phyloP scores from a whole-genome alignment of 768 basidiomycete species.

The Chlorophyllum brunneum region DNA sequence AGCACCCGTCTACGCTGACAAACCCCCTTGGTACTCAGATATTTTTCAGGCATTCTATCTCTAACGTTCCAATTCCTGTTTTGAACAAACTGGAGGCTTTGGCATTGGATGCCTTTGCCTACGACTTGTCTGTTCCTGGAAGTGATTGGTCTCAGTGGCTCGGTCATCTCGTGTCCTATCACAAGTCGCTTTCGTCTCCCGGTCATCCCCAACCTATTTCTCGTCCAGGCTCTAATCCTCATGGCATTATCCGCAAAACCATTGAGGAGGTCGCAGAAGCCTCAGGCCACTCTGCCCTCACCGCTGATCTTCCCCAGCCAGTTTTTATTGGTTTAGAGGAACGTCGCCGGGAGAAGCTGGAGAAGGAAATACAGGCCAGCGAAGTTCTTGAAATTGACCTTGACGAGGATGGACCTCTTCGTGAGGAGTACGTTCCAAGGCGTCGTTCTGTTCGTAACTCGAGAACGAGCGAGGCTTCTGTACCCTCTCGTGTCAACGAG shows the following conservation, averaged over 20 bases:
- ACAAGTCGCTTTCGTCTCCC: slow-evolving; percentile 57
- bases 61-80: slow-evolving; percentile 64
- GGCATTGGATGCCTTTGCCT: slow-evolving; percentile 64
- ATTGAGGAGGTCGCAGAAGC: slow-evolving; percentile 68
- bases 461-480: slow-evolving; percentile 3
- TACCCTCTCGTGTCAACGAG: slow-evolving; percentile 11
- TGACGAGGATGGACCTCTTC: slow-evolving; percentile 78
- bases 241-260: slow-evolving; percentile 61
- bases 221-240: slow-evolving; percentile 69
- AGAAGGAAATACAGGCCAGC: slow-evolving; percentile 35
- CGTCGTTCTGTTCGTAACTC: slow-evolving; percentile 38
- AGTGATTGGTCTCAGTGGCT: slow-evolving; percentile 73
- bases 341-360: slow-evolving; percentile 48
- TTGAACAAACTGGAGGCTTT: slow-evolving; percentile 72
- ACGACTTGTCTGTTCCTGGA: slow-evolving; percentile 66
- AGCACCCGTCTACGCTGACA: slow-evolving; percentile 19
- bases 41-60: slow-evolving; percentile 68
- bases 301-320: slow-evolving; percentile 46
- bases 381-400: slow-evolving; percentile 72
- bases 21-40: slow-evolving; percentile 5
- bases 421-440: slow-evolving; percentile 76
- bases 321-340: slow-evolving; percentile 73
- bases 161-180: slow-evolving; percentile 57
- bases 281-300: slow-evolving; percentile 28
- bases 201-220: slow-evolving; percentile 71